phyloP scores from a whole-genome alignment of 2,329 filamentous ascomycete genomes.

The Fusarium devonianum region DNA sequence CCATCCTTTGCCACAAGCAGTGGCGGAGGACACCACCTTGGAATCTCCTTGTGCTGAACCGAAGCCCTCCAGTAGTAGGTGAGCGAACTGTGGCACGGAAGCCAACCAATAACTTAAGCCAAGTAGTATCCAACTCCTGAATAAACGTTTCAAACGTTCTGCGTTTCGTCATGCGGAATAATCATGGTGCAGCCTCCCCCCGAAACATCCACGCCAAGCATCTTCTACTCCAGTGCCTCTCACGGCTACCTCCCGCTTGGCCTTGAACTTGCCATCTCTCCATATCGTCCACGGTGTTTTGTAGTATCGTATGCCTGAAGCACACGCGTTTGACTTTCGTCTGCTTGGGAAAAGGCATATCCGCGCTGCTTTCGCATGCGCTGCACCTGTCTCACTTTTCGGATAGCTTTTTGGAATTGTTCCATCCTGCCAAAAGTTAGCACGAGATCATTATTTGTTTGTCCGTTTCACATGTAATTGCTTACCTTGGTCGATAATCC shows the following conservation, averaged over 20 bases:
- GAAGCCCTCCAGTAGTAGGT: too few species aligned
- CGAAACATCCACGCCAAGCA: constrained; percentile 28
- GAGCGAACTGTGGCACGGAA: too few species aligned
- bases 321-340: constrained; percentile 93
- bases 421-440: constrained; percentile 76
- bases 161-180: constrained; percentile 36
- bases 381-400: constrained; percentile 97
- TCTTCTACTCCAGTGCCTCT: constrained; percentile 6
- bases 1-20: constrained; percentile 5
- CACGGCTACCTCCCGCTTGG: constrained; percentile 38
- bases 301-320: constrained; percentile 98
- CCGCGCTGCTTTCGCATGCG: constrained; percentile 99
- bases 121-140: constrained; percentile 39
- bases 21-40: constrained; percentile 21
- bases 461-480: constrained; percentile 32
- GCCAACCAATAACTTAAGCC: constrained; percentile 24
- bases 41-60: constrained; percentile 22
- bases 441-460: not conserved
- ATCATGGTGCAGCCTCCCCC: constrained; percentile 20
- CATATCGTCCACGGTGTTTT: constrained; percentile 86
- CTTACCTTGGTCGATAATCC: constrained; percentile 92
- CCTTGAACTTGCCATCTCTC: constrained; percentile 79
- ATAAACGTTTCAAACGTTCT: constrained; percentile 31
- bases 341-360: constrained; percentile 97
- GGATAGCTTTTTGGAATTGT: constrained; percentile 99